Base-by-base conservation (phyloP, 2,329 filamentous ascomycete genomes). In the Botryotinia narcissicola region DNA sequence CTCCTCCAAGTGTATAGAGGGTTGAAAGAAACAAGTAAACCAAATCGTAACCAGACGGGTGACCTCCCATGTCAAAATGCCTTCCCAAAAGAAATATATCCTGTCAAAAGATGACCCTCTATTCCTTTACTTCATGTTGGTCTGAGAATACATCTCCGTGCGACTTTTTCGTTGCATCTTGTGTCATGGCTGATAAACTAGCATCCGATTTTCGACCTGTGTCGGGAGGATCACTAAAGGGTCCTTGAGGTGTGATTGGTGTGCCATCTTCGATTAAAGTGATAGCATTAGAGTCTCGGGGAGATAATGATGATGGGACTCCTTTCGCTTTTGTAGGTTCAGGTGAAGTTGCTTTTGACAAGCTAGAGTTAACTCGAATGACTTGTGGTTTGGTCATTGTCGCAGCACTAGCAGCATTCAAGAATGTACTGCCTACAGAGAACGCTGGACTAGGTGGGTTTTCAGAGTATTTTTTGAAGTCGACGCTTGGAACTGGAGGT, bases 401-500 rank as follows among this genome's bases (percentile, higher is more conserved):
- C 51, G 86, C 84, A 54, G 86, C 84, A 78, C 84, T 89, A 76
- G 88, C 88, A 75, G 87, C 90, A 83, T 90, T 92, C 77, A 92
- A 83, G 81, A 91, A 91, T 1, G 90, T 91, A 32, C 90, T 90
- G 29, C 90, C 90, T 73, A 92, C 88, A 78, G 89, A 91, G 80
- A 92, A 92, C 51, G 88, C 85, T 9, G 84, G 85, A 78, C 88
- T 90, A 77, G 85, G 86, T 35, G 85, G 89, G 74, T 83, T 84
- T 76, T 78, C 60, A 78, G 78, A 85, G 79, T 89, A 91, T 80
- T 86, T 89, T 75, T 87, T 87, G 76, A 87, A 89, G 78, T 94
- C 90, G 78, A 96, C 90, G 73, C 85, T 85, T 10, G 93, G 92
- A 9, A 95, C 91, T 0, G 93, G 93, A 4, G 93, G 93, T 29